Percentiles rank a stretch among this genome's conserved stretches.
These are phyloP conservation scores for Tolypocladium ophioglossoides DNA, from an alignment of 2,329 filamentous ascomycete genomes.

Conservation along the genomic window DNA sequence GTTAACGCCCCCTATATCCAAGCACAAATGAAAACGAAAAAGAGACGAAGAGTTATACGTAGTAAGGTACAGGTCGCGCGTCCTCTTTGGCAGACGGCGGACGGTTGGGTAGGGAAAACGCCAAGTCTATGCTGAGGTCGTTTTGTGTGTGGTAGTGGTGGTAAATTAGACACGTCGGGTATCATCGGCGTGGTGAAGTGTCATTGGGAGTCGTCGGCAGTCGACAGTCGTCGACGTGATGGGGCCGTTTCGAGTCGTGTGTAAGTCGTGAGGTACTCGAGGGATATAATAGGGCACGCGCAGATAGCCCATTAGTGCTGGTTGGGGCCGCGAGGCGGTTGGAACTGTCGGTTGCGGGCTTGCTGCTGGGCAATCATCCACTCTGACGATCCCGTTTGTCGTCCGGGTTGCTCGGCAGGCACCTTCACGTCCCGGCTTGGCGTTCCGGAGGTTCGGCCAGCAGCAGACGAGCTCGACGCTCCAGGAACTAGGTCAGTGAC, in stretches of 20 bases:
- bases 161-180: neutral
- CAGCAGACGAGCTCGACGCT: conserved; percentile 17
- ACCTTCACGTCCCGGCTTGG: conserved; percentile 46
- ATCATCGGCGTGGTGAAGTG: conserved; percentile 4
- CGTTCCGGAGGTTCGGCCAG: conserved; percentile 10
- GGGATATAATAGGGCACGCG: neutral
- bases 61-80: conserved; percentile 15
- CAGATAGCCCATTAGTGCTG: conserved; percentile 11
- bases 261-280: conserved; percentile 5
- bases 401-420: conserved; percentile 47
- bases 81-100: conserved; percentile 7
- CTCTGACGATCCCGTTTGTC: conserved; percentile 39
- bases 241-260: conserved; percentile 12
- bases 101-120: conserved; percentile 15
- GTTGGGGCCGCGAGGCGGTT: conserved; percentile 34
- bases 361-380: conserved; percentile 39
- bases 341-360: conserved; percentile 26
- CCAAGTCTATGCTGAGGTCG: conserved; percentile 22
- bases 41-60: conserved; percentile 12
- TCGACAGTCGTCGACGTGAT: neutral
- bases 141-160: neutral
- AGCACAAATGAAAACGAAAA: conserved; percentile 11
- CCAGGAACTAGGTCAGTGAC: conserved; percentile 58
- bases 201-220: neutral
- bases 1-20: conserved; percentile 16